These are phyloP conservation scores for Crataegus laevigata DNA, from an alignment of 306 rosid species.

Conservation along the genomic window DNA sequence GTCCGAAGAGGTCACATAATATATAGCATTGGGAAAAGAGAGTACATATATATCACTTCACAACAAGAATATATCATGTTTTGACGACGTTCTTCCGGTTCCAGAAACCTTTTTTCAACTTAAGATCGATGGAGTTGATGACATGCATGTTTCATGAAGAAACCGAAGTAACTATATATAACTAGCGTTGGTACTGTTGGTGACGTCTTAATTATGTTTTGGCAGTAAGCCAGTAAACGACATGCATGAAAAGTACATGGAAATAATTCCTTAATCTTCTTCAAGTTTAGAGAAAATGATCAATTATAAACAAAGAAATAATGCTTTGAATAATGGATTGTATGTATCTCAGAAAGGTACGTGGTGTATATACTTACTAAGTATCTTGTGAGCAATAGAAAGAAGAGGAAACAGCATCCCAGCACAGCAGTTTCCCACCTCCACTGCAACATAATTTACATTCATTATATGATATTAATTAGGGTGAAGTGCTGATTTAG, in stretches of 20 bases:
- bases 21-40: no score
- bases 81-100: background rate
- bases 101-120: background rate
- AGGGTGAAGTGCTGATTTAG: no score
- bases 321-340: background rate
- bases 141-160: background rate
- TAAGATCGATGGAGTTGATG: background rate
- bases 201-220: background rate
- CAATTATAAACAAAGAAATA: background rate
- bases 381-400: conserved; percentile 32
- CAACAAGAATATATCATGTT: background rate
- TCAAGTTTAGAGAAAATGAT: background rate
- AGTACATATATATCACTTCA: no score
- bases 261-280: background rate
- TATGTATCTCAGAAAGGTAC: background rate
- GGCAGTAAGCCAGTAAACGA: background rate
- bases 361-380: conserved; percentile 17
- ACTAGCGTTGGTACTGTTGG: background rate
- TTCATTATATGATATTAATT: background rate
- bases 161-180: background rate
- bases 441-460: conserved; percentile 31
- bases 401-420: conserved; percentile 38
- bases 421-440: conserved; percentile 45
- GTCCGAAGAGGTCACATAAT: no score
- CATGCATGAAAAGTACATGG: background rate